Percentiles rank a stretch among this genome's conserved stretches.
These are phyloP conservation scores for Phanerochaete sordida DNA, from an alignment of 768 basidiomycete species.

Conservation along the genomic window DNA sequence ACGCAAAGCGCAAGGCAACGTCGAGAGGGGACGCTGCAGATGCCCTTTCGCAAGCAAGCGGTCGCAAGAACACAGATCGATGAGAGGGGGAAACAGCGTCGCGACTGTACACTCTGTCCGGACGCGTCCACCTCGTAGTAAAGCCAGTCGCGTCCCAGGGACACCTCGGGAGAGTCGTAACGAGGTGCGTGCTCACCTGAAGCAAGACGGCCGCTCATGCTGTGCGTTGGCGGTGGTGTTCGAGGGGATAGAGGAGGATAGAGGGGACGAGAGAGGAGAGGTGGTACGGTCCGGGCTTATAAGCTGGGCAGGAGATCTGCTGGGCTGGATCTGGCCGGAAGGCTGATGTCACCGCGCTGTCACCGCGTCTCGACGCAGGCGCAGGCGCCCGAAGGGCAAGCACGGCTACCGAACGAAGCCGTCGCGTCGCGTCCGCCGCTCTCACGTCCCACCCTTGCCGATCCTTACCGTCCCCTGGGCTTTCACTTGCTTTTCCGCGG, in stretches of 20 bases:
- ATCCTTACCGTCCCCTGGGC: not conserved
- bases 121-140: not conserved
- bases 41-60: no score
- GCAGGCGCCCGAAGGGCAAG: not conserved
- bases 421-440: not conserved
- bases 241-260: slow-evolving; percentile 3
- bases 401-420: not conserved
- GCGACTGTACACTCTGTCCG: not conserved
- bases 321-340: not conserved
- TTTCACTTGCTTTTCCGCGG: not conserved
- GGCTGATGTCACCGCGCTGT: slow-evolving; percentile 4
- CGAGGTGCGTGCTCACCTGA: slow-evolving; percentile 40
- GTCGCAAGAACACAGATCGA: no score
- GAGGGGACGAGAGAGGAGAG: not conserved
- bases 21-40: no score
- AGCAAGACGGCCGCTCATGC: slow-evolving; percentile 64
- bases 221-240: slow-evolving; percentile 4
- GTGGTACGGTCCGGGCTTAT: slow-evolving; percentile 6
- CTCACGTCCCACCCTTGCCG: slow-evolving; percentile 2
- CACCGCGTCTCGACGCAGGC: not conserved
- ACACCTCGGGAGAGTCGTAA: not conserved
- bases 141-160: not conserved
- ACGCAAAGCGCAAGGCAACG: no score
- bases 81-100: not conserved
- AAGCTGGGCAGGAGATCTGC: not conserved